Percentiles rank a stretch among this genome's conserved stretches.
These are phyloP conservation scores for Lepidium didymum DNA, from an alignment of 345 rosid species.

Conservation along the genomic window DNA sequence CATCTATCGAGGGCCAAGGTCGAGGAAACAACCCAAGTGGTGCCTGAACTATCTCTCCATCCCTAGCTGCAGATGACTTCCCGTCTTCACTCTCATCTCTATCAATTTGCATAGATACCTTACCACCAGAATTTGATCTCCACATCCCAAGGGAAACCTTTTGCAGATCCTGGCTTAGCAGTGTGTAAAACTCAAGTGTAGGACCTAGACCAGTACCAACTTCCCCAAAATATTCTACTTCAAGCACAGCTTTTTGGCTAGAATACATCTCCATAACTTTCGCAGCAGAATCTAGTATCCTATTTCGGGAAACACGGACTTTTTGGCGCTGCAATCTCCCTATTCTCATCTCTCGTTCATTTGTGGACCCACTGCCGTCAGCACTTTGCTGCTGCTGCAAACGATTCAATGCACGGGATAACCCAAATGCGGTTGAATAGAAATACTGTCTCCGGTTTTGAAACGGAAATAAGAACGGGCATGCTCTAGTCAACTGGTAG, in stretches of 20 bases:
- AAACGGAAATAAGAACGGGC: constrained; percentile 97
- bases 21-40: constrained; percentile 91
- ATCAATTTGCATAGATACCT: constrained; percentile 48
- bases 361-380: constrained; percentile 76
- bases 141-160: constrained; percentile 83
- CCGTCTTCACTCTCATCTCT: constrained; percentile 44
- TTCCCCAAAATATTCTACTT: constrained; percentile 99
- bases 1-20: constrained; percentile 80
- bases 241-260: constrained; percentile 96
- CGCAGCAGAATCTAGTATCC: constrained; percentile 96
- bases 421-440: constrained; percentile 96
- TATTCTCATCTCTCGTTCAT: constrained; percentile 88
- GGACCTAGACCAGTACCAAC: constrained; percentile 99
- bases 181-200: constrained; percentile 94
- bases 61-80: constrained; percentile 36
- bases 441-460: constrained; percentile 95
- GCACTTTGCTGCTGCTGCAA: constrained; percentile 99
- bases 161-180: constrained; percentile 90
- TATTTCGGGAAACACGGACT: constrained; percentile 96
- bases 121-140: constrained; percentile 65
- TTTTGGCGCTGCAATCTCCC: constrained; percentile 98
- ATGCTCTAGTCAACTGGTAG: constrained; percentile 90
- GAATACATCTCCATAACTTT: constrained; percentile 99
- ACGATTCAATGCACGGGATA: constrained; percentile 94
- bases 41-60: constrained; percentile 55